A percentile compares a stretch with the other conserved stretches of the same genome.
phyloP scores from a whole-genome alignment of 2,329 filamentous ascomycete genomes.

The Calonectria crousiana region DNA sequence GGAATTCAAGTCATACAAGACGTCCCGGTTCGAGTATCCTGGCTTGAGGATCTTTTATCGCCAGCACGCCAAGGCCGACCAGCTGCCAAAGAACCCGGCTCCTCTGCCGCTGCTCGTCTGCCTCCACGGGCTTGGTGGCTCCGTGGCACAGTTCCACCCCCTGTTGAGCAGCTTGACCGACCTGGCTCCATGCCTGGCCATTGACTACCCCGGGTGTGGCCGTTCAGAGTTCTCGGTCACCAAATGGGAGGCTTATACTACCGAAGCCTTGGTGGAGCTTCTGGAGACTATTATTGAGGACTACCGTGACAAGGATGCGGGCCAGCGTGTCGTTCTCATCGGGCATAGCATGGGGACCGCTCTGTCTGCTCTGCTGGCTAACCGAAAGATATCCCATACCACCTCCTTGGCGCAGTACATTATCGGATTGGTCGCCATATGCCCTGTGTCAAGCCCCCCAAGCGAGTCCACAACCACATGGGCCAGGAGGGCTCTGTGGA shows the following conservation, averaged over 20 bases:
- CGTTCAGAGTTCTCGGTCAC: constrained; percentile 79
- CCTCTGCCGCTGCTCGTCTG: constrained; percentile 90
- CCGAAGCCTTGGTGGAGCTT: constrained; percentile 80
- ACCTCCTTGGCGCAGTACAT: constrained; percentile 72
- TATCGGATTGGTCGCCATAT: constrained; percentile 84
- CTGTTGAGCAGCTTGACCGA: constrained; percentile 86
- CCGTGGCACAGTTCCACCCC: constrained; percentile 86
- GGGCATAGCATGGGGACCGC: constrained; percentile 93
- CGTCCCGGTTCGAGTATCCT: constrained; percentile 77
- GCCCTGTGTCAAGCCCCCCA: constrained; percentile 77
- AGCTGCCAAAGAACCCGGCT: constrained; percentile 79
- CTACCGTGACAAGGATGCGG: constrained; percentile 73
- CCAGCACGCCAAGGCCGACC: constrained; percentile 83
- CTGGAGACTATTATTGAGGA: constrained; percentile 80
- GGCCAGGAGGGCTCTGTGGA: constrained; percentile 69
- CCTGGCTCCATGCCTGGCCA: constrained; percentile 81
- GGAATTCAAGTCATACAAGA: constrained; percentile 77
- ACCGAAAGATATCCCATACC: constrained; percentile 55
- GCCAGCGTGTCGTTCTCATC: constrained; percentile 82
- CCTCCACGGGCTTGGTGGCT: constrained; percentile 93
- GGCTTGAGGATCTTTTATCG: constrained; percentile 86
- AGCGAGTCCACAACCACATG: constrained; percentile 58
- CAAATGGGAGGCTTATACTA: constrained; percentile 82
- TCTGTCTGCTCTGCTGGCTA: constrained; percentile 78
- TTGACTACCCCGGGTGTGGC: constrained; percentile 93